Evolutionary conservation across 2,329 filamentous ascomycete genomes (phyloP).

Genomic region (Aureobasidium sp.): DNA sequence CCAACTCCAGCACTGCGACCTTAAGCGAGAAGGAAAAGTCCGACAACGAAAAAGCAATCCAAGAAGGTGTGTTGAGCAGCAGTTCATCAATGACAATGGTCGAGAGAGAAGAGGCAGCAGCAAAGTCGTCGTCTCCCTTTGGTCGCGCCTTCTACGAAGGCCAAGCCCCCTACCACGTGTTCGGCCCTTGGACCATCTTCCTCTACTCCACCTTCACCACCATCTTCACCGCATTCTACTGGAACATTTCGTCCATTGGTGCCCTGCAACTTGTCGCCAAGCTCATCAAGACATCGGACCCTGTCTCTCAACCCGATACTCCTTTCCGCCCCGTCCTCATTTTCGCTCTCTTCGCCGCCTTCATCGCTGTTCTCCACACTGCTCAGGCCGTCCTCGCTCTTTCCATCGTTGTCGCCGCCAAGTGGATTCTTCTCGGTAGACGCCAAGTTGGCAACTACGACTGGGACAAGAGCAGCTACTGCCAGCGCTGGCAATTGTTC

Average conservation of each 20-base stretch:
- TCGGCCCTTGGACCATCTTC: conserved; percentile 41
- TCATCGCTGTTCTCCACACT: conserved; percentile 37
- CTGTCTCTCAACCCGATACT: conserved; percentile 11
- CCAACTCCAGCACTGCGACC: conserved; percentile 1
- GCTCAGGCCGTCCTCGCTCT: conserved; percentile 38
- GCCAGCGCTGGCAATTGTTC: conserved; percentile 51
- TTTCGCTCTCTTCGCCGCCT: conserved; percentile 33
- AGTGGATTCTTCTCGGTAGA: conserved; percentile 46
- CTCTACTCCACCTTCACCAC: conserved; percentile 41
- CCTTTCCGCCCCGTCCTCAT: conserved; percentile 29
- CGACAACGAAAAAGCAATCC: background rate
- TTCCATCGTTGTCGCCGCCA: conserved; percentile 36
- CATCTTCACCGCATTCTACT: conserved; percentile 41
- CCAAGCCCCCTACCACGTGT: conserved; percentile 43
- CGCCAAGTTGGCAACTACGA: conserved; percentile 46
- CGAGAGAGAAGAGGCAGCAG: background rate
- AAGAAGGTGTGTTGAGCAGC: conserved; percentile 1
- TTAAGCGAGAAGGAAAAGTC: conserved; percentile 5
- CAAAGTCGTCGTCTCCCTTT: conserved; percentile 36
- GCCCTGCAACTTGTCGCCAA: conserved; percentile 39
- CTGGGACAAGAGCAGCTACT: conserved; percentile 50
- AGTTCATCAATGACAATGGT: conserved; percentile 9
- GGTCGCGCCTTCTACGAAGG: conserved; percentile 48
- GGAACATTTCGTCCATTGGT: conserved; percentile 42
- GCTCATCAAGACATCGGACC: conserved; percentile 17